Conservation (phyloP, 208 protist genomes). For the Trypanosoma lewisi region DNA sequence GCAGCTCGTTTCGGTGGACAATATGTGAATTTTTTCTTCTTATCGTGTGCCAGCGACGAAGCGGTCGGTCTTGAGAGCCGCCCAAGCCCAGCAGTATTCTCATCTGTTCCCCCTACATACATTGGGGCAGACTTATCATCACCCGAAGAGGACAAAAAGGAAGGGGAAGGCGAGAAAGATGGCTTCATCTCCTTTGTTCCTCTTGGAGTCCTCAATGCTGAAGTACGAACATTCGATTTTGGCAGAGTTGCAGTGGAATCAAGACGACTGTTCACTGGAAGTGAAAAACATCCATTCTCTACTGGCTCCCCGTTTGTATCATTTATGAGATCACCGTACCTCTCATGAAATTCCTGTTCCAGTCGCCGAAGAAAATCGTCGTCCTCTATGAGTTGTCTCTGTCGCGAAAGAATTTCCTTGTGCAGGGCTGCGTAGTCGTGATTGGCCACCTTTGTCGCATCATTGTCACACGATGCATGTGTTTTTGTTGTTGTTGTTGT, state of each 20-base stretch:
- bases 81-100: not conserved
- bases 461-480: no score
- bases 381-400: constrained; percentile 11
- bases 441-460: not conserved
- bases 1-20: constrained; percentile 1
- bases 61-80: constrained; percentile 13
- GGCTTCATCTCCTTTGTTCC: not conserved
- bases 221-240: not conserved
- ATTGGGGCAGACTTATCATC: not conserved
- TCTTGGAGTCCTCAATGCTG: not conserved
- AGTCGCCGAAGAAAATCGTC: constrained; percentile 18
- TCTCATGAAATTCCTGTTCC: constrained; percentile 23
- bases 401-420: constrained; percentile 8
- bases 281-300: not conserved
- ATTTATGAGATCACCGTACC: constrained; percentile 18
- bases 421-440: constrained; percentile 7
- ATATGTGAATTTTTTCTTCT: constrained; percentile 15
- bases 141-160: not conserved
- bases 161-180: no score
- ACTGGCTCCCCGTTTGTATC: not conserved
- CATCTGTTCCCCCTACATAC: not conserved
- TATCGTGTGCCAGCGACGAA: constrained; percentile 21
- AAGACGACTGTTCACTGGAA: not conserved
- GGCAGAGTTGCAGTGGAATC: not conserved
- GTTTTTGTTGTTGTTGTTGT: no score